Evolutionary conservation across 306 rosid species (phyloP).

Genomic region (Acacia acuminata): DNA sequence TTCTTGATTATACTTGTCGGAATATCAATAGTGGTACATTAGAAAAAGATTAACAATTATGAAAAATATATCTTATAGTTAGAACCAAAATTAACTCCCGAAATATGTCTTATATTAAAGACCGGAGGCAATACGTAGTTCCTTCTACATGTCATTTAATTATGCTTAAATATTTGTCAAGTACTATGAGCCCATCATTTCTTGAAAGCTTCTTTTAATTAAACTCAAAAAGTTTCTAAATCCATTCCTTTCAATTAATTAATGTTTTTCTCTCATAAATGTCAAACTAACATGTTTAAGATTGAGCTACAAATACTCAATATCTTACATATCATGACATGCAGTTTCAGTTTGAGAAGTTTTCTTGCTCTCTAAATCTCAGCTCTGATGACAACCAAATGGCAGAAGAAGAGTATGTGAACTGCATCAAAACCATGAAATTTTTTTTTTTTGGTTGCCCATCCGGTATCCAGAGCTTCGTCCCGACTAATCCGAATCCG

Average conservation of each 20-base stretch:
- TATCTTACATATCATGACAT: constrained; percentile 5
- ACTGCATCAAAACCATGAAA: too few relatives aligned
- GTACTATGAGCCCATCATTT: background rate
- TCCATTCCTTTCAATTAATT: too few relatives aligned
- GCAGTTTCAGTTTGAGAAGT: constrained; percentile 47
- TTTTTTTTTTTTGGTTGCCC: too few relatives aligned
- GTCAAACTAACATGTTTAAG: background rate
- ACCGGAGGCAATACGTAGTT: background rate
- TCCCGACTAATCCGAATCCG: too few relatives aligned
- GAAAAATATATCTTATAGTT: too few relatives aligned
- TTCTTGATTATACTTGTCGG: too few relatives aligned
- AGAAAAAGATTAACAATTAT: too few relatives aligned
- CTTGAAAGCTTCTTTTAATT: background rate
- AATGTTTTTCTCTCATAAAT: background rate
- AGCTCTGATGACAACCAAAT: constrained; percentile 17
- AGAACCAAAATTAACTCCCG: too few relatives aligned
- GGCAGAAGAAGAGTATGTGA: constrained; percentile 47
- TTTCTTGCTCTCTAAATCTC: constrained; percentile 31
- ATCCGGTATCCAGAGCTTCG: too few relatives aligned
- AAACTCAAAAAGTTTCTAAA: too few relatives aligned
- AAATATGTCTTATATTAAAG: too few relatives aligned
- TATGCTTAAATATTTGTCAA: background rate
- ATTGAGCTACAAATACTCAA: background rate
- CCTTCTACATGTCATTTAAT: background rate
- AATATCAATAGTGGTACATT: too few relatives aligned